Evolutionary conservation across 805 yeast genomes (phyloP), one percentile per base, ranked within the genome.

Genomic region (Clavispora phyllophila): DNA sequence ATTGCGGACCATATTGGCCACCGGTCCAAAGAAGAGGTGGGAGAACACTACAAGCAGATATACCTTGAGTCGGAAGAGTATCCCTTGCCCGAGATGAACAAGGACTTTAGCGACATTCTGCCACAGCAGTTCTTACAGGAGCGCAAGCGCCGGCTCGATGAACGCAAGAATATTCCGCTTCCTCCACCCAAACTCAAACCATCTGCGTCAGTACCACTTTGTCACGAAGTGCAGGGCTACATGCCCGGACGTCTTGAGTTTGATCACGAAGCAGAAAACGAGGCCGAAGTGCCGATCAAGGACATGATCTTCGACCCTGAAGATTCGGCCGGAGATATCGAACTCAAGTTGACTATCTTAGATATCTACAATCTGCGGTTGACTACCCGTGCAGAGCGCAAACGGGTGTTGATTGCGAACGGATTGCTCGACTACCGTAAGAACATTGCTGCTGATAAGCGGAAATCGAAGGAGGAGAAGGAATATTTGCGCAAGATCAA

Each of bases 241-340:
- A 93, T 93, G 99, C 99, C 99, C 31, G 99, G 98, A 34, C 79
- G 99, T 57, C 70, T 93, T 47, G 99, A 93, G 62, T 93, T 93
- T 62, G 99, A 93, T 56, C 87, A 84, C 45, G 99, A 93, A 61
- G 89, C 86, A 31, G 99, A 93, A 60, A 93, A 93, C 56, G 99
- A 93, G 43, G 98, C 99, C 0, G 99, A 93, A 63, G 73, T 84
- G 43, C 82, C 93, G 0, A 87, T 93, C 15, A 93, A 93, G 58
- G 99, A 93, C 60, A 87, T 93, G 95, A 77, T 84, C 2, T 93
- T 95, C 57, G 98, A 93, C 55, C 87, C 91, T 0, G 98, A 91
- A 40, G 99, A 93, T 56, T 81, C 82, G 42, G 80, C 84, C 18
- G 81, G 83, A 33, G 99, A 93, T 60, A 84, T 91, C 36, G 96